Conservation (phyloP, 768 basidiomycete species). For the Pleurotus tuoliensis region DNA sequence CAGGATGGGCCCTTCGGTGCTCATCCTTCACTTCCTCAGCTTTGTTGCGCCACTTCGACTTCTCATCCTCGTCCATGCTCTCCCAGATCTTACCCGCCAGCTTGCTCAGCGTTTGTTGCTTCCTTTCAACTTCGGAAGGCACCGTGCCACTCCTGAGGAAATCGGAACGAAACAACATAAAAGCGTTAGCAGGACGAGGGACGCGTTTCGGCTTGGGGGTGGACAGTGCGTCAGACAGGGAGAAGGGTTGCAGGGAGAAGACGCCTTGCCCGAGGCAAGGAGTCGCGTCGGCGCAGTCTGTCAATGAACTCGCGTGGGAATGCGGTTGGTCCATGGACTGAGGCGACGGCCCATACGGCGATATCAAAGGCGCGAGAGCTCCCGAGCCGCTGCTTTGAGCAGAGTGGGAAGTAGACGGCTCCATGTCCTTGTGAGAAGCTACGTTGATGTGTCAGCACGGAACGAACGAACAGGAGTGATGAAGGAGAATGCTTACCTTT, state of each 20-base stretch:
- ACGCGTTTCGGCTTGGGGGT: slow-evolving; percentile 36
- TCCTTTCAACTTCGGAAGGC: slow-evolving; percentile 47
- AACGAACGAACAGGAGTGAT: too few relatives aligned
- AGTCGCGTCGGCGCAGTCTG: too few relatives aligned
- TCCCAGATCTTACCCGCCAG: slow-evolving; percentile 72
- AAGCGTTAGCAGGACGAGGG: slow-evolving; percentile 78
- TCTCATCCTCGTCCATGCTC: slow-evolving; percentile 42
- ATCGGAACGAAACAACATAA: slow-evolving; percentile 77
- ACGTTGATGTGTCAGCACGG: too few relatives aligned
- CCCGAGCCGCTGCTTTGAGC: too few relatives aligned
- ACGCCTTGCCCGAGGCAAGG: not conserved
- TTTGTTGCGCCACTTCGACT: slow-evolving; percentile 38
- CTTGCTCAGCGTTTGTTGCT: slow-evolving; percentile 71
- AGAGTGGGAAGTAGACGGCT: too few relatives aligned
- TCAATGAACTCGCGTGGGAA: too few relatives aligned
- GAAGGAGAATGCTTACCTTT: too few relatives aligned
- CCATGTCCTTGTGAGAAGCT: too few relatives aligned
- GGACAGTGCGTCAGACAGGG: slow-evolving; percentile 4
- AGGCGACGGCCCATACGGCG: too few relatives aligned
- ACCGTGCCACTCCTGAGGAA: slow-evolving; percentile 49
- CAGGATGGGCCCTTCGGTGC: slow-evolving; percentile 50
- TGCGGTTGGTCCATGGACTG: too few relatives aligned
- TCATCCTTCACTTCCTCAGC: slow-evolving; percentile 44
- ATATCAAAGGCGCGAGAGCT: too few relatives aligned
- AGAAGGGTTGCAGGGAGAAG: not conserved